A percentile compares a stretch with the other conserved stretches of the same genome.
phyloP scores from a whole-genome alignment of 495 filamentous ascomycete genomes.

The Talaromyces proteolyticus region DNA sequence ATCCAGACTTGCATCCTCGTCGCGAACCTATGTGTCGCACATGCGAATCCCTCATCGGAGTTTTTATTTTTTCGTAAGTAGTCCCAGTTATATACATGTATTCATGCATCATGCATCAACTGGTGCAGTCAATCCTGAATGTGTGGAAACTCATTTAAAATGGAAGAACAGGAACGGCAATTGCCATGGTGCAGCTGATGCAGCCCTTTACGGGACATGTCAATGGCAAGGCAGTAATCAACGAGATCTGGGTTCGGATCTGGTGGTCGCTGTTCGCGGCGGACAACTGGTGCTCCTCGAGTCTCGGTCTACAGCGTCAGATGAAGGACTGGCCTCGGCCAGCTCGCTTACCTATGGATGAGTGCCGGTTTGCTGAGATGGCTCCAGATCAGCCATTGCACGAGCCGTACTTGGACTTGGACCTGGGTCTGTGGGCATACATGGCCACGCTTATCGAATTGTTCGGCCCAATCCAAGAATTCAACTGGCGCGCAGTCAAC shows the following conservation, averaged over 20 bases:
- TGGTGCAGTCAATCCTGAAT: too few species aligned
- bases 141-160: neutral
- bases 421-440: neutral
- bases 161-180: neutral
- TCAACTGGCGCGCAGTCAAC: neutral
- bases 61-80: neutral
- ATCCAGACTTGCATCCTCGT: constrained; percentile 1
- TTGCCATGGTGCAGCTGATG: constrained; percentile 2
- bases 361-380: neutral
- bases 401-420: neutral
- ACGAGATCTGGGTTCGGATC: neutral
- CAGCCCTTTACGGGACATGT: neutral
- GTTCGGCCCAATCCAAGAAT: neutral
- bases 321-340: constrained; percentile 3
- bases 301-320: neutral
- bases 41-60: neutral
- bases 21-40: neutral
- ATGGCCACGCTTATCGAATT: neutral
- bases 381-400: neutral
- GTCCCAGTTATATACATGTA: neutral
- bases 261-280: constrained; percentile 1
- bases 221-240: neutral
- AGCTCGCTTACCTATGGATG: neutral
- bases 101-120: too few species aligned
- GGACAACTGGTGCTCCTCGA: constrained; percentile 2